These are phyloP conservation scores for Anthostomella pinea DNA, from an alignment of 2,329 filamentous ascomycete species.

Conservation along the genomic window DNA sequence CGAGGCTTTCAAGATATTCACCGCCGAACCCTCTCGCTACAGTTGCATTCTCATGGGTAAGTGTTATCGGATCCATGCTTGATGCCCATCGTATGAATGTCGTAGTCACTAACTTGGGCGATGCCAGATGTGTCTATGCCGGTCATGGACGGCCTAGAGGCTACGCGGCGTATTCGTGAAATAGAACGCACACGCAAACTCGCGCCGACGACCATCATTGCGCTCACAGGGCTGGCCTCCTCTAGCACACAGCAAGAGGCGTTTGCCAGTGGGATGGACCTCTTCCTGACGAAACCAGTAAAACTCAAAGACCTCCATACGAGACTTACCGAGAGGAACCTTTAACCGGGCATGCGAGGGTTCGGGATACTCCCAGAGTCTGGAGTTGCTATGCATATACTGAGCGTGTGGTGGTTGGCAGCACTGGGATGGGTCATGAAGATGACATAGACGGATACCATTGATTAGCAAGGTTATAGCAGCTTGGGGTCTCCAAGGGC, in stretches of 20 bases:
- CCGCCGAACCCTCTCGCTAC: conserved; percentile 6
- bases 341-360: too few species aligned
- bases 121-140: conserved; percentile 19
- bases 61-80: too few species aligned
- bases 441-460: too few species aligned
- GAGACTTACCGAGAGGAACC: too few species aligned
- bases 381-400: too few species aligned
- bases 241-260: conserved; percentile 43
- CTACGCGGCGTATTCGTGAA: conserved; percentile 11
- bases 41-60: conserved; percentile 15
- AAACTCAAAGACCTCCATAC: conserved; percentile 35
- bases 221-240: conserved; percentile 44
- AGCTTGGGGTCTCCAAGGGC: too few species aligned
- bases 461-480: too few species aligned
- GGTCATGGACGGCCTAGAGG: conserved; percentile 11
- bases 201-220: conserved; percentile 38
- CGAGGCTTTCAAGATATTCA: conserved; percentile 10
- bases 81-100: too few species aligned
- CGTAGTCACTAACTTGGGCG: too few species aligned
- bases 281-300: conserved; percentile 49
- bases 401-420: too few species aligned
- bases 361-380: too few species aligned
- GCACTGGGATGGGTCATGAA: too few species aligned
- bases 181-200: conserved; percentile 29
- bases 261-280: conserved; percentile 43